Evolutionary conservation across 164 flowering plant species (phyloP).

Genomic region (Umbilicus rupestris): DNA sequence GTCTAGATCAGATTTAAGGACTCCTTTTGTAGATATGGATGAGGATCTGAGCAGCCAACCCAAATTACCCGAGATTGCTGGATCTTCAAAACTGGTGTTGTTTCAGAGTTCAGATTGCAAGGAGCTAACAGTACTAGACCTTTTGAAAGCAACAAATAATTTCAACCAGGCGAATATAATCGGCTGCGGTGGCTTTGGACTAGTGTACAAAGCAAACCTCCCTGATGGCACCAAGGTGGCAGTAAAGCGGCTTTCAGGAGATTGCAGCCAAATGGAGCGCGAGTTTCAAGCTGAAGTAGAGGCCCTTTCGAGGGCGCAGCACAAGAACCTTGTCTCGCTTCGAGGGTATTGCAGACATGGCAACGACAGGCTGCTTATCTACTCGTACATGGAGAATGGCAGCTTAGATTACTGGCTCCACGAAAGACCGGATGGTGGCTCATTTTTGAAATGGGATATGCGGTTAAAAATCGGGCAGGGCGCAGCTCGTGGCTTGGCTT

Average conservation of each 20-base stretch:
- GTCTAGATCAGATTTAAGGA: too few species aligned
- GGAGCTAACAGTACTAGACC: background rate
- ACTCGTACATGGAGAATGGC: slow-evolving; percentile 9
- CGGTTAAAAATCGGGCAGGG: background rate
- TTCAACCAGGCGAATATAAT: slow-evolving; percentile 7
- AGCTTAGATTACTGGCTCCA: slow-evolving; percentile 8
- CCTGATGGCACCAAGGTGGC: slow-evolving; percentile 4
- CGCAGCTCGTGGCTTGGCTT: background rate
- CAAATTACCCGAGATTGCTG: background rate
- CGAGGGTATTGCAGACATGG: slow-evolving; percentile 10
- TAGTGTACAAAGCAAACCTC: slow-evolving; percentile 4
- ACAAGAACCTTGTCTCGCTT: slow-evolving; percentile 7
- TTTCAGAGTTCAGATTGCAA: background rate
- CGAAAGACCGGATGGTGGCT: background rate
- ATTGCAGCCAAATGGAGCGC: background rate
- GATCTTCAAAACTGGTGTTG: background rate
- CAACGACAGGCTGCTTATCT: background rate
- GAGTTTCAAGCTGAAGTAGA: slow-evolving; percentile 8
- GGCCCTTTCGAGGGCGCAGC: slow-evolving; percentile 1
- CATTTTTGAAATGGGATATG: background rate
- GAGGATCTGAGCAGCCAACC: background rate
- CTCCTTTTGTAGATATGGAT: too few species aligned
- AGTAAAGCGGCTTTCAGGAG: slow-evolving; percentile 8
- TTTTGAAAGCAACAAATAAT: slow-evolving; percentile 5
- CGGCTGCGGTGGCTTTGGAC: slow-evolving; percentile 4